Evolutionary conservation across 2,329 filamentous ascomycete genomes (phyloP).

Genomic region (Pseudopithomyces maydicus): DNA sequence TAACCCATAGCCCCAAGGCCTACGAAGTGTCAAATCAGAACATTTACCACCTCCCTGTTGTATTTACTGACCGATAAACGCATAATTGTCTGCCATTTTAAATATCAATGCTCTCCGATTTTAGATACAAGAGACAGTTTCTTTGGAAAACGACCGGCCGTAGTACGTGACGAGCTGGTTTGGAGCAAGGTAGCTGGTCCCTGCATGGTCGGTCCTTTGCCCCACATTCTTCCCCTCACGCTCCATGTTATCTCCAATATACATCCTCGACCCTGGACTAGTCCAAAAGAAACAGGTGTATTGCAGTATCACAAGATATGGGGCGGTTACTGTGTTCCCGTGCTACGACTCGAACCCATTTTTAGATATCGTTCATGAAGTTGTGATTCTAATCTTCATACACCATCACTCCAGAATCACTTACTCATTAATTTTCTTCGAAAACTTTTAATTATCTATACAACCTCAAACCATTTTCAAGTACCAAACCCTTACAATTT

Average conservation of each 20-base stretch:
- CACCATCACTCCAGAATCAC: too few species aligned
- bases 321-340: background rate
- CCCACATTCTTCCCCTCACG: slow-evolving; percentile 38
- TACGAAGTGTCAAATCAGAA: slow-evolving; percentile 16
- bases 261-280: background rate
- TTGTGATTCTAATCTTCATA: too few species aligned
- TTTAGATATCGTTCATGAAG: too few species aligned
- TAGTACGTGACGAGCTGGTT: background rate
- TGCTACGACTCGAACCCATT: background rate
- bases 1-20: slow-evolving; percentile 44
- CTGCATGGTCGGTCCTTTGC: slow-evolving; percentile 18
- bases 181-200: slow-evolving; percentile 8
- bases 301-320: background rate
- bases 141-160: background rate
- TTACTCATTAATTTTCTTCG: too few species aligned
- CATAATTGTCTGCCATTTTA: slow-evolving; percentile 34
- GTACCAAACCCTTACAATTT: too few species aligned
- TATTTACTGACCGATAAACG: slow-evolving; percentile 32
- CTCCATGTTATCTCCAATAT: slow-evolving; percentile 17
- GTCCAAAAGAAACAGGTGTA: background rate
- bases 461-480: background rate
- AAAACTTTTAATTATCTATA: too few species aligned
- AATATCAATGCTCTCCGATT: background rate
- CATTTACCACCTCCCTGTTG: background rate
- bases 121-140: background rate